A percentile compares a stretch with the other conserved stretches of the same genome.
Conservation (phyloP, 116 monocot species). For the Iris pallida region DNA sequence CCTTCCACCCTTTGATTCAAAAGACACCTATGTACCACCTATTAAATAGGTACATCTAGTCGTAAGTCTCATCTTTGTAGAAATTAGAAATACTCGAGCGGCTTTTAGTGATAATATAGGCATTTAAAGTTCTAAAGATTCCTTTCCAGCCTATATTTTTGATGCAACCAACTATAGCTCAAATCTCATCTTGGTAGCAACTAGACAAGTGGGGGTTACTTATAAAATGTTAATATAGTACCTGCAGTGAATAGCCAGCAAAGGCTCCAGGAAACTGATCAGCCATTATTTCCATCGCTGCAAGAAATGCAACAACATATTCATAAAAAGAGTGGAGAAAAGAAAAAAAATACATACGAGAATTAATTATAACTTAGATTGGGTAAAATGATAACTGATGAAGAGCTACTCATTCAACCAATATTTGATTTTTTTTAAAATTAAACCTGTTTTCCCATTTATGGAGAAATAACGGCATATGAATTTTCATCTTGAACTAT, state of each 20-base stretch:
- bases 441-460: constrained; percentile 51
- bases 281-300: constrained; percentile 91
- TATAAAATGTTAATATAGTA: neutral
- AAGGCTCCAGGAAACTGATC: constrained; percentile 91
- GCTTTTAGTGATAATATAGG: too few relatives aligned
- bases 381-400: neutral
- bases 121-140: too few relatives aligned
- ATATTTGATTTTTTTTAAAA: neutral
- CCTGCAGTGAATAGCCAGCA: constrained; percentile 59
- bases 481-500: constrained; percentile 38
- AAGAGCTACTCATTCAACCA: neutral
- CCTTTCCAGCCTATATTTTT: too few relatives aligned
- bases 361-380: neutral
- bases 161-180: too few relatives aligned
- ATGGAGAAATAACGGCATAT: constrained; percentile 60
- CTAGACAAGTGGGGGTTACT: too few relatives aligned
- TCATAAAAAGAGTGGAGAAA: constrained; percentile 5
- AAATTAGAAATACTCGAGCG: too few relatives aligned
- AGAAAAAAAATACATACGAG: neutral
- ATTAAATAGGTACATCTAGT: too few relatives aligned
- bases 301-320: constrained; percentile 95
- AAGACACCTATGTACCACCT: too few relatives aligned
- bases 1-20: too few relatives aligned
- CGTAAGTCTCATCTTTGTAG: too few relatives aligned
- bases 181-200: too few relatives aligned